Evolutionary conservation across 2,329 filamentous ascomycete genomes (phyloP).

Genomic region (Venturia aucupariae): DNA sequence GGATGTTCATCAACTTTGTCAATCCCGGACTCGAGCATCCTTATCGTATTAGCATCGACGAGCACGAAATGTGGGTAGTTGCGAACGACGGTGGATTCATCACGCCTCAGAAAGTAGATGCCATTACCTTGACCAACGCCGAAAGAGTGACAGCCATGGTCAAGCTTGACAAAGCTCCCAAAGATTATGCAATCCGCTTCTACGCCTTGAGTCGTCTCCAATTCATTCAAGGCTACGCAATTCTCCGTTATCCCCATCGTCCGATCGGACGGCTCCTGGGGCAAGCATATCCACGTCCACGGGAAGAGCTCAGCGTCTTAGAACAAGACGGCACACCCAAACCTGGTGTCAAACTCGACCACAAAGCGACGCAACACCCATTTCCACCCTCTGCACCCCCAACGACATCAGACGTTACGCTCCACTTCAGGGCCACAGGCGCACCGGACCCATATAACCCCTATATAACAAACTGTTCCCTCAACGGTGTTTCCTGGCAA

Average conservation of each 20-base stretch:
- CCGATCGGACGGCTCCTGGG: conserved; percentile 11
- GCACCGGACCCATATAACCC: conserved; percentile 19
- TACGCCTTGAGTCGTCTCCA: background rate
- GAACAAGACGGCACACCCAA: conserved; percentile 17
- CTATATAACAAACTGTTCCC: conserved; percentile 19
- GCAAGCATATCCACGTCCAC: conserved; percentile 16
- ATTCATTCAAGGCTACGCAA: background rate
- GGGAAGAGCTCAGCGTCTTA: conserved; percentile 14
- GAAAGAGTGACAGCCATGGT: conserved; percentile 15
- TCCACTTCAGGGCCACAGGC: conserved; percentile 17
- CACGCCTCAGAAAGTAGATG: background rate
- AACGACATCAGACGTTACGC: conserved; percentile 15
- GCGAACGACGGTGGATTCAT: conserved; percentile 15
- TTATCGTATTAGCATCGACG: conserved; percentile 15
- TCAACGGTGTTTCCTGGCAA: conserved; percentile 19
- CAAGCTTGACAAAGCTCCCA: conserved; percentile 7
- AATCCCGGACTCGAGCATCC: background rate
- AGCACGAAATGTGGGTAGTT: conserved; percentile 14
- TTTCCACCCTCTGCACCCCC: conserved; percentile 15
- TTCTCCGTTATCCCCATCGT: background rate
- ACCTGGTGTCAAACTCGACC: conserved; percentile 12
- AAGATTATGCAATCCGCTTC: background rate
- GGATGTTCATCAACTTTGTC: background rate
- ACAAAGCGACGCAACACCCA: conserved; percentile 15
- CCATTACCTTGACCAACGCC: conserved; percentile 10